Percentiles rank a stretch among this genome's conserved stretches.
Conservation (phyloP, 208 protist species). For the Leishmania gerbilli region DNA sequence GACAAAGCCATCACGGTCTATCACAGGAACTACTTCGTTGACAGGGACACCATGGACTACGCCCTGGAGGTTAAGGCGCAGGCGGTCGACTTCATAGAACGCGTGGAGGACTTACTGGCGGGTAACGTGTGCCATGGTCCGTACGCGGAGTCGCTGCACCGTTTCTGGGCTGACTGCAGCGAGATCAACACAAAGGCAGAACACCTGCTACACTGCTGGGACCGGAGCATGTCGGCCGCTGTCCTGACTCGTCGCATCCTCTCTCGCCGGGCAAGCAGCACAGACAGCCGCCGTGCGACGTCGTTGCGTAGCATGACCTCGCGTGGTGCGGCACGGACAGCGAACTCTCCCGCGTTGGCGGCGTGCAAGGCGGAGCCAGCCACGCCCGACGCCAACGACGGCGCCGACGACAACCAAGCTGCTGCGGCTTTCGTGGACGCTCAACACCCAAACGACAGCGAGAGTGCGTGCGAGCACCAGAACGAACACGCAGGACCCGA, state of each 20-base stretch:
- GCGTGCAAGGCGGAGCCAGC: background rate
- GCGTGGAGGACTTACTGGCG: slow-evolving; percentile 46
- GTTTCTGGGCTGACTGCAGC: slow-evolving; percentile 61
- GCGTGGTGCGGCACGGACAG: slow-evolving; percentile 1
- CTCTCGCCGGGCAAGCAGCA: slow-evolving; percentile 10
- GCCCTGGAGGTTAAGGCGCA: slow-evolving; percentile 48
- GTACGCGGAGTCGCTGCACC: slow-evolving; percentile 48
- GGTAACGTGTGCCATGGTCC: slow-evolving; percentile 31
- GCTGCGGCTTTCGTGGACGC: background rate
- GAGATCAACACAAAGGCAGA: slow-evolving; percentile 50
- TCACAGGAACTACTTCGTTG: slow-evolving; percentile 52
- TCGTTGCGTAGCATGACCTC: slow-evolving; percentile 18
- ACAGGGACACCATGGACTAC: slow-evolving; percentile 42
- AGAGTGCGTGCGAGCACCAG: slow-evolving; percentile 10
- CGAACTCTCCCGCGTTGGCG: background rate
- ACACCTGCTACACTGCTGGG: slow-evolving; percentile 33
- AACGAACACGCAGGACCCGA: slow-evolving; percentile 19
- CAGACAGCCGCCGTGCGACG: slow-evolving; percentile 7
- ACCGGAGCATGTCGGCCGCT: slow-evolving; percentile 24
- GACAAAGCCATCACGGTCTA: slow-evolving; percentile 36
- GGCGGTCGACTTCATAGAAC: slow-evolving; percentile 55
- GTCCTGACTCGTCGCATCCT: slow-evolving; percentile 10
- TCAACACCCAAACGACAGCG: slow-evolving; percentile 1
- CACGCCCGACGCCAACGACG: background rate
- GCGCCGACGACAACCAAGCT: background rate